These are phyloP conservation scores for Phyllosticta paracitricarpa DNA, from an alignment of 2,329 filamentous ascomycete genomes.

Conservation along the genomic window DNA sequence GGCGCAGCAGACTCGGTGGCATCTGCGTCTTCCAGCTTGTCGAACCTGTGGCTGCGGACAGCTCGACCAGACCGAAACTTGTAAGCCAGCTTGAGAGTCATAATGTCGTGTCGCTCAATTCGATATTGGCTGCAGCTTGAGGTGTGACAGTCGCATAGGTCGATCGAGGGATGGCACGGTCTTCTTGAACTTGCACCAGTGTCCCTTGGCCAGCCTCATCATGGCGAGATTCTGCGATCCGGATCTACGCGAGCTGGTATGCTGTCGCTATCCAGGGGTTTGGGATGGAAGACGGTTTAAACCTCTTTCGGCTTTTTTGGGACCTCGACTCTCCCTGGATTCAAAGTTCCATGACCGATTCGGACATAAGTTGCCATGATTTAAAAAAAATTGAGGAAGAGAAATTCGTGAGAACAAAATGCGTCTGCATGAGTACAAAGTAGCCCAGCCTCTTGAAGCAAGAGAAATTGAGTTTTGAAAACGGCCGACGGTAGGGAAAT, in stretches of 20 bases:
- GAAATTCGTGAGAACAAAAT: too few relatives aligned
- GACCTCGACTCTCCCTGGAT: neutral
- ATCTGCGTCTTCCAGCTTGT: neutral
- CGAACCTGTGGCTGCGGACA: neutral
- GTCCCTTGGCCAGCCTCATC: neutral
- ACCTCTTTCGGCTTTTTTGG: neutral
- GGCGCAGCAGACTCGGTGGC: neutral
- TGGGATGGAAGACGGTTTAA: neutral
- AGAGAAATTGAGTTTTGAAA: neutral
- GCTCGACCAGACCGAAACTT: neutral
- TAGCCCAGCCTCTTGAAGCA: neutral
- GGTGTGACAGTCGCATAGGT: neutral
- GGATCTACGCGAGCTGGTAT: neutral
- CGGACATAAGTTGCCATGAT: too few relatives aligned
- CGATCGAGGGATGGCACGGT: neutral
- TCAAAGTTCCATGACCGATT: too few relatives aligned
- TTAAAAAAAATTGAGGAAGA: too few relatives aligned
- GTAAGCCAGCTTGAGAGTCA: neutral
- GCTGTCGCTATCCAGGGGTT: neutral
- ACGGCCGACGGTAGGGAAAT: neutral
- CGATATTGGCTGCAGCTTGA: neutral
- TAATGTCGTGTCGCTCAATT: neutral
- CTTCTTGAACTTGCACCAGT: neutral
- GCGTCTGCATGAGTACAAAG: neutral
- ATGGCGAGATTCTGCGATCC: neutral